Conservation (phyloP, 805 yeast genomes). For the Yarrowia porcina region DNA sequence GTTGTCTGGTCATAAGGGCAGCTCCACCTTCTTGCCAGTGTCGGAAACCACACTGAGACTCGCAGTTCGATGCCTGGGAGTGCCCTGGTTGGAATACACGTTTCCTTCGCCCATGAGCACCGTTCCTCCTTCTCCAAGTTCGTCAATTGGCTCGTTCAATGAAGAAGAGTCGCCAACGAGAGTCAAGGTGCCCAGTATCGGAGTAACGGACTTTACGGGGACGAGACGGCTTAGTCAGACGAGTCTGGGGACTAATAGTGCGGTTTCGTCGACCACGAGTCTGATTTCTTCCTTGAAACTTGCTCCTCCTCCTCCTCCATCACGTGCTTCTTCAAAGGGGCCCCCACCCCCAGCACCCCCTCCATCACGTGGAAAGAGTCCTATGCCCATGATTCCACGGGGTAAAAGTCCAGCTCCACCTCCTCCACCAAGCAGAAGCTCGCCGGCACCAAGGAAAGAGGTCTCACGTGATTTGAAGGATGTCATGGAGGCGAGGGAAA, state of each 20-base stretch:
- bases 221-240: conserved; percentile 1
- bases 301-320: conserved; percentile 18
- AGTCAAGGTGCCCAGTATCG: background rate
- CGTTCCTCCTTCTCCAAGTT: background rate
- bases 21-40: conserved; percentile 24
- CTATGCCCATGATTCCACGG: background rate
- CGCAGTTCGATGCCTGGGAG: conserved; percentile 34
- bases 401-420: conserved; percentile 1
- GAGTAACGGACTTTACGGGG: background rate
- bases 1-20: conserved; percentile 35
- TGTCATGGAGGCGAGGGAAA: no score
- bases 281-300: conserved; percentile 9
- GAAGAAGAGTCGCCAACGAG: background rate
- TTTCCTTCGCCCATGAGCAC: conserved; percentile 22
- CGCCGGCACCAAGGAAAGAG: background rate
- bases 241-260: background rate
- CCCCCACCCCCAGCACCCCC: conserved; percentile 11
- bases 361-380: background rate
- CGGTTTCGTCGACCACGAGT: background rate
- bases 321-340: conserved; percentile 1
- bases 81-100: conserved; percentile 32
- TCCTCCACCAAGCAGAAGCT: background rate
- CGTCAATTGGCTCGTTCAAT: background rate
- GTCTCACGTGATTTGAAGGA: background rate
- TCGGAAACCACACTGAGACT: conserved; percentile 33